Evolutionary conservation across 140 eudicot species (phyloP).

Genomic region (Flaveria floridana): DNA sequence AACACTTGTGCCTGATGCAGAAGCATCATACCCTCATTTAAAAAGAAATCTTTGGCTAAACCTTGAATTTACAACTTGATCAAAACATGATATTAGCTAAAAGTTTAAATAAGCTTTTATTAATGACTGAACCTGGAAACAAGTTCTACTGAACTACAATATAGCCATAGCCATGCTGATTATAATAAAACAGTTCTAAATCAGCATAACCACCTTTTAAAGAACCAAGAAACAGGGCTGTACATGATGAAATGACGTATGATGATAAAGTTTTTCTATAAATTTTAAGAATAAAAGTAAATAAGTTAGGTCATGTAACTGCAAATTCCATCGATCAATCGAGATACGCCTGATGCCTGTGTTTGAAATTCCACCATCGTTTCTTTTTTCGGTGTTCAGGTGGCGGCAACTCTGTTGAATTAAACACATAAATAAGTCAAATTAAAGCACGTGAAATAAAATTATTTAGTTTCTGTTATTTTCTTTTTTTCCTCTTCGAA

Average conservation of each 20-base stretch:
- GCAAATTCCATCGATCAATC: conserved; percentile 19
- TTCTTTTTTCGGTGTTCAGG: conserved; percentile 54
- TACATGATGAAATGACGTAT: conserved; percentile 33
- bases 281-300: conserved; percentile 26
- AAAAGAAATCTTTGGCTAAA: background rate
- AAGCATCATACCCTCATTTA: background rate
- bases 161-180: conserved; percentile 21
- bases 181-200: conserved; percentile 14
- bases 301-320: conserved; percentile 1
- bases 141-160: conserved; percentile 20
- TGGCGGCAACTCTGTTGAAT: conserved; percentile 50
- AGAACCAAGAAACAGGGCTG: conserved; percentile 28
- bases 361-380: conserved; percentile 67
- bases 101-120: conserved; percentile 25
- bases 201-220: conserved; percentile 26
- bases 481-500: background rate
- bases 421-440: background rate
- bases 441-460: background rate
- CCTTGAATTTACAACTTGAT: background rate
- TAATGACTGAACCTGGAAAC: conserved; percentile 16
- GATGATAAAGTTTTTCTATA: conserved; percentile 26
- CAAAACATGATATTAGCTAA: background rate
- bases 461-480: background rate
- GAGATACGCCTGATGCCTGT: conserved; percentile 43
- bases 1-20: background rate